A percentile compares a stretch with the other conserved stretches of the same genome.
phyloP scores from a whole-genome alignment of 345 rosid genomes.

The Sisymbrium altissimum region DNA sequence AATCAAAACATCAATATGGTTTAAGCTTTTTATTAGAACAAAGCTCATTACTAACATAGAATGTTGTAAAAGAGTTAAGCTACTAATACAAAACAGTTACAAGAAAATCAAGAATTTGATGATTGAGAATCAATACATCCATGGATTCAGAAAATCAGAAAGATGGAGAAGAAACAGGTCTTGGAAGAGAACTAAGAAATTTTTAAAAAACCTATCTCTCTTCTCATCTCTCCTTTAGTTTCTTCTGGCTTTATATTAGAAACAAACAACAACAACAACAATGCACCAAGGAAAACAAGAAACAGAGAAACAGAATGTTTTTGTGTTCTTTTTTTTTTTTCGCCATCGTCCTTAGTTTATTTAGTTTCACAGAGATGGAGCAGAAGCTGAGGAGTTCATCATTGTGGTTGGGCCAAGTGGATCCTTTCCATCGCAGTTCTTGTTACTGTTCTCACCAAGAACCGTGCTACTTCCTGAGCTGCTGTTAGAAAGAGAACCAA shows the following conservation, averaged over 20 bases:
- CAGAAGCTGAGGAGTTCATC: constrained; percentile 26
- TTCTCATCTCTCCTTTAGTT: constrained; percentile 24
- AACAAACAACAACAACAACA: constrained; percentile 12
- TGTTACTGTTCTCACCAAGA: constrained; percentile 32
- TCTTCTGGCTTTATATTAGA: constrained; percentile 29
- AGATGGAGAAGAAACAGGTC: constrained; percentile 4
- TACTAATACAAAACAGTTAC: background rate
- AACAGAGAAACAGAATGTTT: constrained; percentile 21
- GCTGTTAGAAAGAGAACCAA: constrained; percentile 72
- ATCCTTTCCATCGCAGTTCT: constrained; percentile 37
- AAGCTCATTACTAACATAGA: background rate
- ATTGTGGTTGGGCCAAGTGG: constrained; percentile 12
- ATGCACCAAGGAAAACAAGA: background rate
- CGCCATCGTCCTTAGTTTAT: background rate
- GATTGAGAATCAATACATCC: constrained; percentile 11
- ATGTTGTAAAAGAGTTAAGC: background rate
- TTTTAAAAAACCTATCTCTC: background rate
- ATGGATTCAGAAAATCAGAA: constrained; percentile 27
- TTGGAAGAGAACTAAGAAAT: background rate
- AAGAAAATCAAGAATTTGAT: constrained; percentile 16
- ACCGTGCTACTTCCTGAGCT: constrained; percentile 74
- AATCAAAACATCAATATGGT: background rate
- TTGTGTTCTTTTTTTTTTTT: background rate
- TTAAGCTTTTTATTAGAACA: background rate
- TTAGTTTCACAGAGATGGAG: constrained; percentile 13